A percentile compares a stretch with the other conserved stretches of the same genome.
Conservation (phyloP, 2,329 filamentous ascomycete species). For the Hymenoscyphus repandus region DNA sequence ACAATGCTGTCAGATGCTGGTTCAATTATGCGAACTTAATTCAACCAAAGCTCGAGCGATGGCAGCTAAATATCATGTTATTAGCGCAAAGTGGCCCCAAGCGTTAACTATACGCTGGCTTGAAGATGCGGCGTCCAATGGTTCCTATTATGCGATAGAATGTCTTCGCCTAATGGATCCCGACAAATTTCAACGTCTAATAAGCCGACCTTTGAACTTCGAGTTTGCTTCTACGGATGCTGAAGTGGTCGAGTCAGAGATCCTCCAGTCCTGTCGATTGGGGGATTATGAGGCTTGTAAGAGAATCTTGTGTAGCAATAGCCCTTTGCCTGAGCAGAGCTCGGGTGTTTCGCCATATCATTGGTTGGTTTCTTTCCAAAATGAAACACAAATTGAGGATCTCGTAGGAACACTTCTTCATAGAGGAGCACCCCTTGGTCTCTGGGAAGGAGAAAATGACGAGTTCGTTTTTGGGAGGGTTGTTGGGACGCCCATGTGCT, state of each 20-base stretch:
- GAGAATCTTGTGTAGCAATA: background rate
- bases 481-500: background rate
- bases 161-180: background rate
- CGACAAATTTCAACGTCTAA: background rate
- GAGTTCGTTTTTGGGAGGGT: background rate
- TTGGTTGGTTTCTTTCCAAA: constrained; percentile 1
- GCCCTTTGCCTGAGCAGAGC: background rate
- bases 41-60: background rate
- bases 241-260: background rate
- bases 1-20: background rate
- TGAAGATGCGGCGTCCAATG: background rate
- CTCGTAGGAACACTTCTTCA: background rate
- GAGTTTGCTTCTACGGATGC: background rate
- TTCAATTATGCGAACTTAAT: background rate
- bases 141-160: background rate
- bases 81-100: background rate
- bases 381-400: background rate
- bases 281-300: background rate
- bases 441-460: background rate
- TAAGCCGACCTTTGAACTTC: background rate
- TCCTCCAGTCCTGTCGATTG: background rate
- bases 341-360: background rate
- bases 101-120: background rate
- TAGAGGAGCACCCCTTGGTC: background rate
- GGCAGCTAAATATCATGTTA: background rate